Base-by-base conservation (phyloP, 441 rosid genomes). In the Melastoma candidum region DNA sequence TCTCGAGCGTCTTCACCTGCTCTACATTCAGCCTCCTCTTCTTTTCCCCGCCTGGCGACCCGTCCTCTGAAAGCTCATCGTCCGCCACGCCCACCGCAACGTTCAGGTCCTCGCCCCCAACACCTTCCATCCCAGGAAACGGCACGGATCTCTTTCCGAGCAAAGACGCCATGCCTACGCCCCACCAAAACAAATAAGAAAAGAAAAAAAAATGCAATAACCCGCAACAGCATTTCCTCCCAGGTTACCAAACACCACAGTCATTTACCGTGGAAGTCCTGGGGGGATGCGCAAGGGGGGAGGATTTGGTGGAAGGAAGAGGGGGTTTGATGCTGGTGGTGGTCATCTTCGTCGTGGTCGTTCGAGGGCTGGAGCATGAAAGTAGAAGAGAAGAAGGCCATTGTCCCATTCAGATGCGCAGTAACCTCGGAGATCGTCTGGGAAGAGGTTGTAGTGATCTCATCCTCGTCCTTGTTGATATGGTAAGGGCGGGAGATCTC, bases 321-420 rank as follows among this genome's bases (percentile, higher is more conserved):
- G 10, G 79, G 56, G 12, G 14, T 71, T 57, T 76, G 74, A 48
- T 81, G 88, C 50, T 79, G 56, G 48, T 80, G 87, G 53, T 77
- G 88, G 54, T 70, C 76, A 49, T 77, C 87, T 44, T 85, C 81
- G 7, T 85, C 86, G 62, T 79, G 84, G 65, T 85, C 86, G 62
- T 79, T 83, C 64, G 86, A 70, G 47, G 72, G 64, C 70, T 82
- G 95, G 44, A 88, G 78, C 82, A 93, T 78, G 90, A 84, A 86
- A 75, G 79, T 88, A 71, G 84, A 56, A 46, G 82, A 83, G 68
- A 84, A 86, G 70, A 88, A 93, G 55, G 84, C 85, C 97, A 93
- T 86, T 69, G 32, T 14, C 43, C n/a, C 45, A 14, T 13, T 51
- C 56, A 43, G 4, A 12, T 26, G 3, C 46, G 83, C 94, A 75